Conservation (phyloP, 257 asterid genomes). For the Schizonepeta tenuifolia region DNA sequence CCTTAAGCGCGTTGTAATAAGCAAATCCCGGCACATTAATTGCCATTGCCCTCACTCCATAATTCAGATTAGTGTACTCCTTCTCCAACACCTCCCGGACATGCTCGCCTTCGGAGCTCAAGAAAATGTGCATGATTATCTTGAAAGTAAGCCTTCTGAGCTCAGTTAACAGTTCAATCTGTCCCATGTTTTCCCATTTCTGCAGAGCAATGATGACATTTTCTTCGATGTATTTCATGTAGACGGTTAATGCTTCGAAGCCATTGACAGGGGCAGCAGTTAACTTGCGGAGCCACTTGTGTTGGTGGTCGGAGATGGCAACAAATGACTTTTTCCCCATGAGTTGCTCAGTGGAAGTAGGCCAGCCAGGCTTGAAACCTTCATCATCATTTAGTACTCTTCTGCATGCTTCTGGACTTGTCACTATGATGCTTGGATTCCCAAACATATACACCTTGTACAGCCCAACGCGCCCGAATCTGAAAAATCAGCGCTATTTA, state of each 20-base stretch:
- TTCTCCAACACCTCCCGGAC: conserved; percentile 66
- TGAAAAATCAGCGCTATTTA: conserved; percentile 6
- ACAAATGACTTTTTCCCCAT: conserved; percentile 75
- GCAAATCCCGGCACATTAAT: conserved; percentile 84
- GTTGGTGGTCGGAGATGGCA: conserved; percentile 61
- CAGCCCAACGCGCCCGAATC: conserved; percentile 66
- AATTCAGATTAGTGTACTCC: conserved; percentile 66
- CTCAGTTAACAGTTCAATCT: conserved; percentile 66
- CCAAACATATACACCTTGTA: conserved; percentile 86
- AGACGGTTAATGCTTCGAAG: conserved; percentile 64
- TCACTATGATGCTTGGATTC: conserved; percentile 69
- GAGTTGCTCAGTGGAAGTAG: conserved; percentile 54
- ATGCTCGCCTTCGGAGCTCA: conserved; percentile 65
- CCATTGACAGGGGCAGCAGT: conserved; percentile 88
- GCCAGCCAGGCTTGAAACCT: conserved; percentile 87
- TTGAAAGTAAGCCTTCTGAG: conserved; percentile 72
- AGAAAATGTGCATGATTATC: conserved; percentile 80
- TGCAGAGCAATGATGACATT: conserved; percentile 53
- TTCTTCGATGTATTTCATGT: conserved; percentile 68
- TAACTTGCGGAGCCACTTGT: conserved; percentile 66
- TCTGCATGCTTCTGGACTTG: conserved; percentile 70
- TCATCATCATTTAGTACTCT: conserved; percentile 72
- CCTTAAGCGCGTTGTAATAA: conserved; percentile 79
- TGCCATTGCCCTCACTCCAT: conserved; percentile 88
- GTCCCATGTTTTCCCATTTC: conserved; percentile 71